Conservation (phyloP, 257 asterid genomes). For the Solanum sparsipilum region DNA sequence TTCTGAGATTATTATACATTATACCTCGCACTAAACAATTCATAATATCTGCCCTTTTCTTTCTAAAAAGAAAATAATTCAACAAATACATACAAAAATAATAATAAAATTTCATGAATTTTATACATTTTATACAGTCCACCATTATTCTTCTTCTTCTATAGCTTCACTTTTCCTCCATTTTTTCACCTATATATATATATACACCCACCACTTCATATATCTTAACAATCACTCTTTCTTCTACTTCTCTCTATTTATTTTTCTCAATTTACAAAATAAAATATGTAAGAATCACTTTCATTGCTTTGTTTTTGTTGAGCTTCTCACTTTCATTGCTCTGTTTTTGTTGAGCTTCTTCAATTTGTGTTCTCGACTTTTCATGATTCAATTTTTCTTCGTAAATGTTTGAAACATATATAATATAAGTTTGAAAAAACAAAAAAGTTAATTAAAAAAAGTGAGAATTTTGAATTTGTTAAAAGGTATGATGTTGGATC, state of each 20-base stretch:
- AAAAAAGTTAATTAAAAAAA: no score
- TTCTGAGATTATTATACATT: no score
- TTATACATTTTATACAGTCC: not conserved
- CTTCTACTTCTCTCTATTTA: not conserved
- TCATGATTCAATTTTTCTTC: not conserved
- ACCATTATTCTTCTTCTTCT: not conserved
- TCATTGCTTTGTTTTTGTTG: not conserved
- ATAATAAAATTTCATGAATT: not conserved
- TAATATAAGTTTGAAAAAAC: not conserved
- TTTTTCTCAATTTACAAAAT: not conserved
- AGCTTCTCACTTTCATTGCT: not conserved
- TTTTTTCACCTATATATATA: not conserved
- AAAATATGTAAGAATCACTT: not conserved
- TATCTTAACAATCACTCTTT: not conserved
- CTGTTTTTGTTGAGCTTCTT: no score
- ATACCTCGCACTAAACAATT: no score
- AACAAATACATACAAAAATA: not conserved
- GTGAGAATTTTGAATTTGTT: not conserved
- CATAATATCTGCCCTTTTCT: not conserved
- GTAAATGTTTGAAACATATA: not conserved
- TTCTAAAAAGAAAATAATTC: not conserved
- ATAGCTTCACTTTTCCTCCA: not conserved
- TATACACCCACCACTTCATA: not conserved
- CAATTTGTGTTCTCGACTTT: not conserved
- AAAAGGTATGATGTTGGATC: conserved; percentile 40